Percentiles rank a stretch among this genome's conserved stretches.
These are phyloP conservation scores for Alternaria sp. DNA, from an alignment of 2,329 filamentous ascomycete genomes.

Conservation along the genomic window DNA sequence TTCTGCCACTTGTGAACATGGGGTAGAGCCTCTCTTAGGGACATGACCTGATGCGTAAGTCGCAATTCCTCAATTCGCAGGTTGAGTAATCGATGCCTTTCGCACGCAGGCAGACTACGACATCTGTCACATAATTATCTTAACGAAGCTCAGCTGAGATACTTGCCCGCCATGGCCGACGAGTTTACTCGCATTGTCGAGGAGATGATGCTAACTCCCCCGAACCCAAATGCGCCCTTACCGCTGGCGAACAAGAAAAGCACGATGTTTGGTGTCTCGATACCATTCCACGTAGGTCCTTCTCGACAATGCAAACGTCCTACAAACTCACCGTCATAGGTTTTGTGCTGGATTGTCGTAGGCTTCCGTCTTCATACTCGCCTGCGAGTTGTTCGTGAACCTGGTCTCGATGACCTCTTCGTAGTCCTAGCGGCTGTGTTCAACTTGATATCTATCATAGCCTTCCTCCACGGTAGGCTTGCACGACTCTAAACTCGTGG, in stretches of 20 bases:
- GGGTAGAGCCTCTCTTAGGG: neutral
- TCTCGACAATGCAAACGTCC: neutral
- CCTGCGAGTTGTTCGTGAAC: conserved; percentile 32
- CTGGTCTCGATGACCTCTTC: conserved; percentile 45
- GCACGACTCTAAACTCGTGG: too few species aligned
- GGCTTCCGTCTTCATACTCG: conserved; percentile 35
- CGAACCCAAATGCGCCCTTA: conserved; percentile 29
- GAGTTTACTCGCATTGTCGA: conserved; percentile 19
- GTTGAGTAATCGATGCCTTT: neutral
- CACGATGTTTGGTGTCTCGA: conserved; percentile 34
- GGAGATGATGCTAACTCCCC: conserved; percentile 25
- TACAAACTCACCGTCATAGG: conserved; percentile 20
- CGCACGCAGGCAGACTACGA: neutral
- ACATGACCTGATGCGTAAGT: neutral
- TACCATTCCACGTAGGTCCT: conserved; percentile 35
- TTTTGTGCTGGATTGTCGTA: conserved; percentile 35
- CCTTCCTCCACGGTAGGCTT: conserved; percentile 28
- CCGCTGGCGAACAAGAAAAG: conserved; percentile 28
- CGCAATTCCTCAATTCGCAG: neutral
- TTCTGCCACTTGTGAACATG: neutral
- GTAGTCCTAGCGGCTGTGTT: conserved; percentile 36
- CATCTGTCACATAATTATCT: neutral
- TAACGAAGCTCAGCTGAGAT: neutral
- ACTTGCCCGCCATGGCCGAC: conserved; percentile 3
- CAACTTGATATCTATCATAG: conserved; percentile 27